Evolutionary conservation across 192 early-diverging fungal species (phyloP).

Genomic region (Coemansia nantahalensis): DNA sequence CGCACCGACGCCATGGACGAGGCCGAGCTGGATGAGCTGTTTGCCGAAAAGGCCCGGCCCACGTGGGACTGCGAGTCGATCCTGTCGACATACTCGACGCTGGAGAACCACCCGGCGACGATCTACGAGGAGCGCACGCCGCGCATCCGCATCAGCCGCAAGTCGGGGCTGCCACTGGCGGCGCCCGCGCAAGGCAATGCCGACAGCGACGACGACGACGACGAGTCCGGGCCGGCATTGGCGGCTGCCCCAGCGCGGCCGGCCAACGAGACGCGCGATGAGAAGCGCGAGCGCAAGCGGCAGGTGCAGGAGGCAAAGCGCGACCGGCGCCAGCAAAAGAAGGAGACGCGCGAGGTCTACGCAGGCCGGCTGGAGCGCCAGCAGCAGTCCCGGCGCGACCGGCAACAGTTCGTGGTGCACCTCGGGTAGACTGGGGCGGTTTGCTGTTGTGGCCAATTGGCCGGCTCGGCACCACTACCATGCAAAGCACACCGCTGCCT

Average conservation of each 20-base stretch:
- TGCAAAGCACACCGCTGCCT: no score
- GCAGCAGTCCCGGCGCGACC: constrained; percentile 50
- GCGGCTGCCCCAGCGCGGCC: constrained; percentile 68
- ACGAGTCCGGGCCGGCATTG: no score
- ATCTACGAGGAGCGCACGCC: constrained; percentile 67
- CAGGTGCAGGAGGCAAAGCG: constrained; percentile 77
- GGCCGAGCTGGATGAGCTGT: constrained; percentile 50
- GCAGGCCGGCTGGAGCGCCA: constrained; percentile 44
- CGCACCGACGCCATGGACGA: constrained; percentile 37
- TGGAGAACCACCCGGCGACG: constrained; percentile 87
- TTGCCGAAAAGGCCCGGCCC: constrained; percentile 57
- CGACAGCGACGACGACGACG: constrained; percentile 26
- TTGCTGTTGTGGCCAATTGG: not conserved
- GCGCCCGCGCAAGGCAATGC: constrained; percentile 22
- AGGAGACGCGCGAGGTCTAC: constrained; percentile 32
- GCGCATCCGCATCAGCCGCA: constrained; percentile 67
- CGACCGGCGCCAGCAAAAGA: constrained; percentile 45
- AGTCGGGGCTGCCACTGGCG: constrained; percentile 68
- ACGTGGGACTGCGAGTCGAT: constrained; percentile 94
- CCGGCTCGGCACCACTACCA: not conserved
- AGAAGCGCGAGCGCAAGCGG: constrained; percentile 90
- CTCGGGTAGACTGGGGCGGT: not conserved
- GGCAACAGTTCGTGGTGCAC: constrained; percentile 41
- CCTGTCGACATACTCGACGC: constrained; percentile 86
- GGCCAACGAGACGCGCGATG: constrained; percentile 84